Conservation (phyloP, 768 basidiomycete species). For the Lactarius evosmus region DNA sequence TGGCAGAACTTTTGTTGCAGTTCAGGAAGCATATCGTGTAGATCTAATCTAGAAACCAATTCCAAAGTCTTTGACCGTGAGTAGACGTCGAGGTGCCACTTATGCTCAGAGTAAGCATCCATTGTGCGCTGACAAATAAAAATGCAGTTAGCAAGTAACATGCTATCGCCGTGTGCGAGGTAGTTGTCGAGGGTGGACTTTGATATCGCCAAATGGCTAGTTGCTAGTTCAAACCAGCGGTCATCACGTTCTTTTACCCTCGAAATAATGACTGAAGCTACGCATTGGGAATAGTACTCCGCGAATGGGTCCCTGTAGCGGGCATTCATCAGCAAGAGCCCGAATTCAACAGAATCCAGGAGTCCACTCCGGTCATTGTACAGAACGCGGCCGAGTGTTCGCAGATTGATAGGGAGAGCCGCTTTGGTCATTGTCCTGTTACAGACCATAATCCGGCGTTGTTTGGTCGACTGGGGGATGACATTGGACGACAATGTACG, state of each 20-base stretch:
- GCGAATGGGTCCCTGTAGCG: neutral
- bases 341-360: neutral
- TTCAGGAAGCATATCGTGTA: neutral
- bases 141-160: neutral
- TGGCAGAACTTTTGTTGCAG: neutral
- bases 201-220: neutral
- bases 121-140: neutral
- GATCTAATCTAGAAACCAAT: neutral
- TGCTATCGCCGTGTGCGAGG: neutral
- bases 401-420: neutral
- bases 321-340: neutral
- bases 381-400: neutral
- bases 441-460: neutral
- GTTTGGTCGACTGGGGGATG: neutral
- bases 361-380: neutral
- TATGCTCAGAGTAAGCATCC: neutral
- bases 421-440: neutral
- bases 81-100: neutral
- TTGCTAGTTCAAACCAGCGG: neutral
- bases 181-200: neutral
- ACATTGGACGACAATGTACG: neutral
- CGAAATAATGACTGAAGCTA: neutral
- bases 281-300: neutral
- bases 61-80: neutral
- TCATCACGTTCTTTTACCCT: neutral